Evolutionary conservation across 2,329 filamentous ascomycete genomes (phyloP).

Genomic region (Botrytis fabae): DNA sequence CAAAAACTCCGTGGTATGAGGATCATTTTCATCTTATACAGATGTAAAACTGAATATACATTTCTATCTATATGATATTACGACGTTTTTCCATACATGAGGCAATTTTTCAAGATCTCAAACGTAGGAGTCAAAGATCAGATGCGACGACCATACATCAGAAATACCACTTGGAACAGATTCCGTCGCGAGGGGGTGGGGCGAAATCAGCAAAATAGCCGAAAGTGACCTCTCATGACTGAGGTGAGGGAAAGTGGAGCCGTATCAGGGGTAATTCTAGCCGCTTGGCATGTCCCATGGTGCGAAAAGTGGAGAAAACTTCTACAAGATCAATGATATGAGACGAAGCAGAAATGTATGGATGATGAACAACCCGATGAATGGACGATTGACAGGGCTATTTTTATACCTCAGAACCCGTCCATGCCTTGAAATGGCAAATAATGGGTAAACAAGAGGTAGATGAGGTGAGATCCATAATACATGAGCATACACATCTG

Average conservation of each 20-base stretch:
- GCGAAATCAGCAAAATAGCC: not conserved
- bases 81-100: constrained; percentile 4
- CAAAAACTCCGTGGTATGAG: not conserved
- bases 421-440: not conserved
- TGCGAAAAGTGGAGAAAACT: constrained; percentile 1
- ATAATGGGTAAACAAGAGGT: not conserved
- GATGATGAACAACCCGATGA: not conserved
- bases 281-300: constrained; percentile 10
- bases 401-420: not conserved
- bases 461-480: not conserved
- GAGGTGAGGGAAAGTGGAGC: constrained; percentile 4
- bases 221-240: constrained; percentile 1
- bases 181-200: constrained; percentile 6
- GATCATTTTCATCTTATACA: constrained; percentile 4
- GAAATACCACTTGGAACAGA: constrained; percentile 9
- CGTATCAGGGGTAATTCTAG: constrained; percentile 3
- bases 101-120: constrained; percentile 10
- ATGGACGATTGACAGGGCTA: constrained; percentile 8
- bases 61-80: not conserved
- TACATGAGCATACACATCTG: not conserved
- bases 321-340: not conserved
- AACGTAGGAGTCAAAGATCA: constrained; percentile 4
- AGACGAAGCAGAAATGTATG: constrained; percentile 17
- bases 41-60: not conserved
- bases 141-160: not conserved